These are phyloP conservation scores for Alternaria angustiovoidea DNA, from an alignment of 2,329 filamentous ascomycete species.

Conservation along the genomic window DNA sequence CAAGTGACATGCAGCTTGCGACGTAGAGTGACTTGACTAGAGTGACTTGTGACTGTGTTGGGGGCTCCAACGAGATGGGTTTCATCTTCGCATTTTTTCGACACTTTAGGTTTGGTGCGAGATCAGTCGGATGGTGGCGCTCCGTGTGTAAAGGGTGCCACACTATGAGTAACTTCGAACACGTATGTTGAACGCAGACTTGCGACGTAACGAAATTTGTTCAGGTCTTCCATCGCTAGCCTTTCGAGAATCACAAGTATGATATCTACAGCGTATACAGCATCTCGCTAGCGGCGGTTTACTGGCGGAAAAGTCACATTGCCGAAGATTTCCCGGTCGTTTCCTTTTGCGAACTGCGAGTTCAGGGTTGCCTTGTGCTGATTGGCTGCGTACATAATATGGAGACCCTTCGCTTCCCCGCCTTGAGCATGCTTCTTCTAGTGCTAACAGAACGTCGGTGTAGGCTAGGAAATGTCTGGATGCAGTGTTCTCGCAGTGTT, in stretches of 20 bases:
- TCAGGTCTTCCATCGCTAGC: not conserved
- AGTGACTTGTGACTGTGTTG: slow-evolving; percentile 3
- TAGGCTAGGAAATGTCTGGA: slow-evolving; percentile 1
- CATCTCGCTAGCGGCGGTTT: not conserved
- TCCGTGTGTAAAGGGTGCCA: not conserved
- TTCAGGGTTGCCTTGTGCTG: not conserved
- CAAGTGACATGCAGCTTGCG: slow-evolving; percentile 2
- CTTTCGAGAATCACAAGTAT: not conserved
- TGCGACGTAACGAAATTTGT: not conserved
- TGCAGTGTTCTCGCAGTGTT: slow-evolving; percentile 20
- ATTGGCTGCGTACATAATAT: not conserved
- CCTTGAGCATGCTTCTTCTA: not conserved
- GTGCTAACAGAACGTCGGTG: not conserved
- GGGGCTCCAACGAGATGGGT: slow-evolving; percentile 5
- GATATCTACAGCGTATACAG: not conserved
- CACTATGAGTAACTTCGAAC: not conserved
- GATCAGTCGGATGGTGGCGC: not conserved
- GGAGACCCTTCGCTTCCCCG: not conserved
- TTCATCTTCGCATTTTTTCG: slow-evolving; percentile 17
- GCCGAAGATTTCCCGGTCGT: not conserved
- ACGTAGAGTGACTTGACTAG: slow-evolving; percentile 2
- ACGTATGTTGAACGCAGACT: not conserved
- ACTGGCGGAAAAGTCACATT: not conserved
- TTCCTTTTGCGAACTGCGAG: not conserved
- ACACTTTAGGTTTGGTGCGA: slow-evolving; percentile 5